Percentiles rank a stretch among this genome's conserved stretches.
Evolutionary conservation across 306 rosid genomes (phyloP).

Genomic region (Fragaria ananassa): DNA sequence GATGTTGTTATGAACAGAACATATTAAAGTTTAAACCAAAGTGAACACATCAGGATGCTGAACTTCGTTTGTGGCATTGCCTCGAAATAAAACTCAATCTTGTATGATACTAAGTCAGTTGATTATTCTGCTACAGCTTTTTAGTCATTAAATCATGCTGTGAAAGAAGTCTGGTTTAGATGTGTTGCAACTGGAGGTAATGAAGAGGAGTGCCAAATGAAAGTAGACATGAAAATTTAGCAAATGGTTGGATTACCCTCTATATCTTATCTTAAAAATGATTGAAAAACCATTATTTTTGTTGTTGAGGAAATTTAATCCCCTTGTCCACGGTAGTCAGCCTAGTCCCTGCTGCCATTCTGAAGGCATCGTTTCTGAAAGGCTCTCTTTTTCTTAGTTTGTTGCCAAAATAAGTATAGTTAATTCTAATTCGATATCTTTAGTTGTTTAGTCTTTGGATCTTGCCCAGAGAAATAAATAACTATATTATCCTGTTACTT

Average conservation of each 20-base stretch:
- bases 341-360: neutral
- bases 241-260: neutral
- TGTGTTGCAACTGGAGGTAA: neutral
- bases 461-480: neutral
- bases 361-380: neutral
- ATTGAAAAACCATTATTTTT: neutral
- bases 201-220: neutral
- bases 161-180: neutral
- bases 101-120: neutral
- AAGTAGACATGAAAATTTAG: neutral
- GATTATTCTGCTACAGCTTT: neutral
- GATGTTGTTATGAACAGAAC: neutral
- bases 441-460: neutral
- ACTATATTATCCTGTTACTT: constrained; percentile 9
- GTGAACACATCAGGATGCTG: neutral
- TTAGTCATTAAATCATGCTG: neutral
- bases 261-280: neutral
- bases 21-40: neutral
- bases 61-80: neutral
- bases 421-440: neutral
- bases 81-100: neutral
- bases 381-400: neutral
- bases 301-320: neutral
- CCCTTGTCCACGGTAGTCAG: neutral
- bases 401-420: neutral